Percentiles rank a stretch among this genome's conserved stretches.
Evolutionary conservation across 306 rosid genomes (phyloP).

Genomic region (Vigna mungo): DNA sequence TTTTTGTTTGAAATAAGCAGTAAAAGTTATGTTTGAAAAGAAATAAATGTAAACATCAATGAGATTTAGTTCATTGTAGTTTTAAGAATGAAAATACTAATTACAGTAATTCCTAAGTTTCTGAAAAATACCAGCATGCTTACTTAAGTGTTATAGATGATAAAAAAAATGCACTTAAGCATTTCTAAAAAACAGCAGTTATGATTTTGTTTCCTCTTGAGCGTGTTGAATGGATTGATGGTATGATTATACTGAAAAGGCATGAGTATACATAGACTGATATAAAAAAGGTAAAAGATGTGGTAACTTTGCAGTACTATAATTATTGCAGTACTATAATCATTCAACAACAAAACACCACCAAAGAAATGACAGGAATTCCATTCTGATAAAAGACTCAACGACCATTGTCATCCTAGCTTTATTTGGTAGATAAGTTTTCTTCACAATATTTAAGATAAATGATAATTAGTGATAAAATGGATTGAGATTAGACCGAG

Average conservation of each 20-base stretch:
- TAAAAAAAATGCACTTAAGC: no score
- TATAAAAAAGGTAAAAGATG: neutral
- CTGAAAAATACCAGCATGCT: no score
- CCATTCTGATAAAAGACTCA: neutral
- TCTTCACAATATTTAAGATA: no score
- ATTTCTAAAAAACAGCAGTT: neutral
- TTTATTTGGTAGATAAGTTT: no score
- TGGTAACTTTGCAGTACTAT: neutral
- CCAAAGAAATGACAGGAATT: conserved; percentile 22
- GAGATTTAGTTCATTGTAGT: no score
- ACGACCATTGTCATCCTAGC: no score
- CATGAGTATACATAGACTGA: neutral
- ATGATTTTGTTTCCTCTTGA: neutral
- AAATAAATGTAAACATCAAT: neutral
- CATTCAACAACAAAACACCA: neutral
- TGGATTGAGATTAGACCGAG: no score
- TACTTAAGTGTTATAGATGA: no score
- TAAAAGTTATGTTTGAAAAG: neutral
- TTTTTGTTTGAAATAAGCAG: neutral
- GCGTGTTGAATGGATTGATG: neutral
- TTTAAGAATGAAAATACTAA: no score
- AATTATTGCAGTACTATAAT: neutral
- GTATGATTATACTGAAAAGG: neutral
- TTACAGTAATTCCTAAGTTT: no score
- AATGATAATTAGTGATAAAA: no score